Conservation (phyloP, 192 early-diverging fungal species). For the Coemansia asiatica region DNA sequence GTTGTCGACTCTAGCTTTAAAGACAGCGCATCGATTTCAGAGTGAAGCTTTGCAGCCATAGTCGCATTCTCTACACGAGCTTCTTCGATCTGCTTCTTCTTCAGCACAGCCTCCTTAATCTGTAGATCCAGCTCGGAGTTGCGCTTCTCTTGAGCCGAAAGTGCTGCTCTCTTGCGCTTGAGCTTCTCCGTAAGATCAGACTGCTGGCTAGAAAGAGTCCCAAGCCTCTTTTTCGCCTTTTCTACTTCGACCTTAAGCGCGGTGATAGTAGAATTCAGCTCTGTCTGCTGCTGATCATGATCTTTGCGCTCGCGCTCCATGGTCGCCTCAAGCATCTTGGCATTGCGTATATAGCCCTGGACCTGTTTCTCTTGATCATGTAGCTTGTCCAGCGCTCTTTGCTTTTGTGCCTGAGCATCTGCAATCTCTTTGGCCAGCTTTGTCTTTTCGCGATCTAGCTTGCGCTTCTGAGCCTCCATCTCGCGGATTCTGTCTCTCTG, state of each 20-base stretch:
- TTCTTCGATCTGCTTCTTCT: conserved; percentile 17
- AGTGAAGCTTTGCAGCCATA: conserved; percentile 12
- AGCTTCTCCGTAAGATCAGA: conserved; percentile 14
- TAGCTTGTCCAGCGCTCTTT: conserved; percentile 25
- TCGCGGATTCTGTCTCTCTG: conserved; percentile 38
- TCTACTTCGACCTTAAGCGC: conserved; percentile 25
- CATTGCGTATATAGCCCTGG: conserved; percentile 17
- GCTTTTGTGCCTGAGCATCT: conserved; percentile 22
- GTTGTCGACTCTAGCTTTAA: conserved; percentile 18
- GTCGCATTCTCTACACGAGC: conserved; percentile 18
- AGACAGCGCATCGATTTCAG: background rate
- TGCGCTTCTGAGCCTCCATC: conserved; percentile 43
- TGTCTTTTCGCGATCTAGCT: conserved; percentile 26
- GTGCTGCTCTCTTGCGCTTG: conserved; percentile 14
- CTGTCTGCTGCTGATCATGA: conserved; percentile 27
- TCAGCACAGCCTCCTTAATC: conserved; percentile 19
- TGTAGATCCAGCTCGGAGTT: conserved; percentile 21
- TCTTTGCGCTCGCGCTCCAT: conserved; percentile 36
- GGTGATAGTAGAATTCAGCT: conserved; percentile 21
- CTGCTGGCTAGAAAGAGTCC: conserved; percentile 19
- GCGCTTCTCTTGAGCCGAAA: conserved; percentile 30
- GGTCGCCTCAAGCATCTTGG: conserved; percentile 19
- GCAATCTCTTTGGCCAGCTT: conserved; percentile 27
- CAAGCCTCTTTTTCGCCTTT: conserved; percentile 18
- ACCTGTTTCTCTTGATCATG: conserved; percentile 28